These are phyloP conservation scores for Beauveria pseudobassiana DNA, from an alignment of 2,329 filamentous ascomycete genomes.

Conservation along the genomic window DNA sequence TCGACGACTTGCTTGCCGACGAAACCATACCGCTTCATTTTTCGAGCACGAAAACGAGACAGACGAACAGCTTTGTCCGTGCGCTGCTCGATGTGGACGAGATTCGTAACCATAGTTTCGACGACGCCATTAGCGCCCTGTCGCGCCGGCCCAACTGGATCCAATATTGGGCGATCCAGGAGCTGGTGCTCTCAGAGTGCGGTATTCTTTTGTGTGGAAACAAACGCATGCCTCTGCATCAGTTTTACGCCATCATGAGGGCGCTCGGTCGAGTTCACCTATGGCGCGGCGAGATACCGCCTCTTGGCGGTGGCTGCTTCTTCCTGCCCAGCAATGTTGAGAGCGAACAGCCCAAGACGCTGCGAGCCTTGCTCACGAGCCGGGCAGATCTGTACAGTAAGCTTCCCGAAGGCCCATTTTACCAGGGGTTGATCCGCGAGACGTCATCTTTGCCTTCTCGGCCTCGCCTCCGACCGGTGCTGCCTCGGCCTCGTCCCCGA, in stretches of 20 bases:
- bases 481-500: background rate
- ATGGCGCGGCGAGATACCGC: background rate
- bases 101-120: background rate
- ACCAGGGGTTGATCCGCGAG: background rate
- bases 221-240: background rate
- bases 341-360: background rate
- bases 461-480: background rate
- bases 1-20: background rate
- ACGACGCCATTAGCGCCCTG: background rate
- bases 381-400: background rate
- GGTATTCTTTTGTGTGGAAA: background rate
- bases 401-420: background rate
- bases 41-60: too few relatives aligned
- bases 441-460: constrained; percentile 1
- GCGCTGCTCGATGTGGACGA: background rate
- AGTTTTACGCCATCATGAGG: background rate
- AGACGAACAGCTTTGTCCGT: background rate
- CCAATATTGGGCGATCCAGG: background rate
- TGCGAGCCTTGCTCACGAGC: background rate
- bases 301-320: background rate
- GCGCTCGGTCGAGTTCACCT: background rate
- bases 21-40: too few relatives aligned
- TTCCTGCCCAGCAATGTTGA: background rate
- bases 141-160: background rate
- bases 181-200: background rate